phyloP scores from a whole-genome alignment of 192 early-diverging fungal species.

The Oehlia diaphana region DNA sequence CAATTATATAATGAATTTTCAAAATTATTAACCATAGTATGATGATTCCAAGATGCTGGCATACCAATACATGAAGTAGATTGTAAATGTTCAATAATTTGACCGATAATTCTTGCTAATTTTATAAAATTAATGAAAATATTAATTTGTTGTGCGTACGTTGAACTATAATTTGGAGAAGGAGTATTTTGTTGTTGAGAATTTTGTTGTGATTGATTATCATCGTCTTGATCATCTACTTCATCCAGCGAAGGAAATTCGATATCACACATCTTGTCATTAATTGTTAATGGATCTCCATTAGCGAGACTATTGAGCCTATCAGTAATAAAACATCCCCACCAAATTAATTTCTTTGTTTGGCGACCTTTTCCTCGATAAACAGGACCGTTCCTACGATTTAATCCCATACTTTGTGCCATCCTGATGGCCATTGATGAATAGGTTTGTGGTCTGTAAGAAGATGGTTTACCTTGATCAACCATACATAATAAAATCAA shows the following conservation, averaged over 20 bases:
- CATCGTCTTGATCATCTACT: slow-evolving; percentile 19
- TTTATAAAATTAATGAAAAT: slow-evolving; percentile 51
- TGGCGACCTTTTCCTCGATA: slow-evolving; percentile 21
- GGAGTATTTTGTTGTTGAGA: slow-evolving; percentile 4
- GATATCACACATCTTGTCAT: slow-evolving; percentile 31
- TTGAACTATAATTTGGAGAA: neutral
- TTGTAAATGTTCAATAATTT: slow-evolving; percentile 49
- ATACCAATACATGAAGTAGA: slow-evolving; percentile 11
- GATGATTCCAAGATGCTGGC: slow-evolving; percentile 35
- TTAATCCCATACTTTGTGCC: slow-evolving; percentile 46
- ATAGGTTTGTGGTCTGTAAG: slow-evolving; percentile 44
- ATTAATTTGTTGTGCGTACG: slow-evolving; percentile 12
- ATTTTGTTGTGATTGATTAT: slow-evolving; percentile 27
- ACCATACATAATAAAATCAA: slow-evolving; percentile 45
- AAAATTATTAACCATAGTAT: slow-evolving; percentile 40
- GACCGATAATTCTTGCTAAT: slow-evolving; percentile 48
- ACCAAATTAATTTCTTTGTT: slow-evolving; percentile 31
- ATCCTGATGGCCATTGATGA: slow-evolving; percentile 46
- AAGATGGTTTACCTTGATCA: slow-evolving; percentile 40
- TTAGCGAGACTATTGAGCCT: slow-evolving; percentile 39
- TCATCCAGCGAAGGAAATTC: slow-evolving; percentile 28
- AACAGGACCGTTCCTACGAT: slow-evolving; percentile 25
- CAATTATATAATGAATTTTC: slow-evolving; percentile 39
- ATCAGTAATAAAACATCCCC: slow-evolving; percentile 22
- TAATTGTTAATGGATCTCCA: slow-evolving; percentile 52